Evolutionary conservation across 805 yeast genomes (phyloP), one percentile per base, ranked within the genome.

Genomic region (Blastobotrys mokoenaii): DNA sequence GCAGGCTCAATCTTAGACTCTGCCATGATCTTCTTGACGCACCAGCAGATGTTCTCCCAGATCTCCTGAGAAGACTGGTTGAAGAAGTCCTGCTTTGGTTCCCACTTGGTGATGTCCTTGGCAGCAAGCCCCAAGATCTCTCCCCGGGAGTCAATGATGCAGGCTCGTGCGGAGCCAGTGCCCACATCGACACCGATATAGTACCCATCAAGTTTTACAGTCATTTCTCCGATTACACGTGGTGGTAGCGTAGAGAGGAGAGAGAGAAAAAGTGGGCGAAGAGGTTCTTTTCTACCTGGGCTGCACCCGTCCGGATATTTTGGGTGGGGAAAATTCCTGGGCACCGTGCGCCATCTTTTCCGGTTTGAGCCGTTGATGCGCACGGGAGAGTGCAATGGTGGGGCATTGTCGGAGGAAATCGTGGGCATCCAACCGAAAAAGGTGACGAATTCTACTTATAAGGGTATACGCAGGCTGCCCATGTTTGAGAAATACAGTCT

Each of bases 111-210:
- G 80, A 67, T 95, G 67, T 46, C 82, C 75, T 88, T 74, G 57
- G 89, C 88, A 15, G 89, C 77, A 42, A 88, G 66, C 3, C 67
- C 61, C 41, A 86, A 66, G 44, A 93, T 88, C 38, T 83, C 80
- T 41, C 97, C 97, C 36, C 74, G 69, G 56, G 79, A 76, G 62
- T 89, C 93, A 51, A 90, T 85, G 12, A 93, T 70, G 57, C 96
- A 90, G 3, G 97, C 97, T 52, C 98, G 73, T 4, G 96, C 97
- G 1, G 95, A 84, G 12, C 97, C 98, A 0, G 97, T 89, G n/a
- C 98, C 98, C 20, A 93, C 94, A 60, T 86, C 96, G 6, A 86
- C 88, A 44, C 96, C 96, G 45, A 86, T 76, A 58, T 79, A 85
- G 62, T 70, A 49, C 10, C 43, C 43, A 15, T 34, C 38, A 4